Conservation (phyloP, 2,329 filamentous ascomycete species). For the Immersiporthe knoxdaviesiana region DNA sequence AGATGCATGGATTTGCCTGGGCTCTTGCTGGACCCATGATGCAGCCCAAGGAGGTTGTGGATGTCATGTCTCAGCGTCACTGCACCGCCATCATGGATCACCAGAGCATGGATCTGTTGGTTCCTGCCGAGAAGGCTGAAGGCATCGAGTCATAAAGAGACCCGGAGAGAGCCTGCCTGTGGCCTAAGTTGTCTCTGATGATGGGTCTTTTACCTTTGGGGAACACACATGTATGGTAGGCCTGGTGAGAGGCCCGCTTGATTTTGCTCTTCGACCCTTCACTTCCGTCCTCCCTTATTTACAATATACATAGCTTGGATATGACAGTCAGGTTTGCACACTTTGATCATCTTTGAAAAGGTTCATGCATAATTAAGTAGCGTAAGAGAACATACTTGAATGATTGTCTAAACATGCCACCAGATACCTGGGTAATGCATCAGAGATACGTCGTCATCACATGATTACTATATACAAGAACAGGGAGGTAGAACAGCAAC, state of each 20-base stretch:
- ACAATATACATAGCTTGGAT: too few species aligned
- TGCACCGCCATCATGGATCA: constrained; percentile 41
- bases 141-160: constrained; percentile 27
- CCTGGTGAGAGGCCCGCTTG: neutral
- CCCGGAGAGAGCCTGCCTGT: neutral
- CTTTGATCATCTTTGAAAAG: neutral
- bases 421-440: too few species aligned
- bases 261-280: too few species aligned
- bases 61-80: constrained; percentile 39
- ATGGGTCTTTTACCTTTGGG: too few species aligned
- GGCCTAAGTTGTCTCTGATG: too few species aligned
- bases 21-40: constrained; percentile 41
- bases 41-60: constrained; percentile 40
- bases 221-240: too few species aligned
- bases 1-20: constrained; percentile 41
- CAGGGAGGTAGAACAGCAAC: neutral
- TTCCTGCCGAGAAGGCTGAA: neutral
- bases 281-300: too few species aligned
- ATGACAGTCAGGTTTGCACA: too few species aligned
- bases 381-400: too few species aligned
- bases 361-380: too few species aligned
- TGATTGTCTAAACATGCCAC: neutral
- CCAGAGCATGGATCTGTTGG: constrained; percentile 37
- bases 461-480: neutral
- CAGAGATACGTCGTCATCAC: neutral